phyloP scores from a whole-genome alignment of 345 rosid genomes.

The Eucalyptus erythrocorys region DNA sequence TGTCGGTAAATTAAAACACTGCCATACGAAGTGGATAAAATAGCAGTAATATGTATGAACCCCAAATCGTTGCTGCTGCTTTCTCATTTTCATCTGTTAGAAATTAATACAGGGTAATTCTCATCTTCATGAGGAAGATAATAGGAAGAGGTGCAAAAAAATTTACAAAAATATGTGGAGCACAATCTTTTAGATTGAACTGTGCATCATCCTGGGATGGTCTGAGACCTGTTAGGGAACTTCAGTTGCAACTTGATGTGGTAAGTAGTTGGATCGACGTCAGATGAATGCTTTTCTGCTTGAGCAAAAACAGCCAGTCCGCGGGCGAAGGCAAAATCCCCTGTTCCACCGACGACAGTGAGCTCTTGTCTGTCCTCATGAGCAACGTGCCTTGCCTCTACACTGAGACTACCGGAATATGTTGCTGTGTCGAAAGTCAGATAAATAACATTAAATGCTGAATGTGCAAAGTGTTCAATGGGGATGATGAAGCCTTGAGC shows the following conservation, averaged over 20 bases:
- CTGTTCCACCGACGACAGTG: conserved; percentile 67
- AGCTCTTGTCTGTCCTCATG: conserved; percentile 35
- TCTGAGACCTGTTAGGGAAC: conserved; percentile 39
- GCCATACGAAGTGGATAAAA: not conserved
- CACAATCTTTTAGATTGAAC: not conserved
- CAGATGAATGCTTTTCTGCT: not conserved
- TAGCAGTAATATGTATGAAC: not conserved
- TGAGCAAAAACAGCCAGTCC: conserved; percentile 51
- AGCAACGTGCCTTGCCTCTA: conserved; percentile 33
- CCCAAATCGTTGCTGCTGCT: not conserved
- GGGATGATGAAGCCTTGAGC: conserved; percentile 84
- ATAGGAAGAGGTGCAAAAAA: not conserved
- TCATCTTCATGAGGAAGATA: not conserved
- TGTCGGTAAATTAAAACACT: not conserved
- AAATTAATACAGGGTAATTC: not conserved
- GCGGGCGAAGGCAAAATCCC: conserved; percentile 70
- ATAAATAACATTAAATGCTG: conserved; percentile 59
- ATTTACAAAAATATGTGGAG: not conserved
- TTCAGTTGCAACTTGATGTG: conserved; percentile 69
- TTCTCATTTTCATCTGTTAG: not conserved
- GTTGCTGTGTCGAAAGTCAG: conserved; percentile 47
- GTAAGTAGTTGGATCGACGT: conserved; percentile 21
- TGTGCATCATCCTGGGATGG: conserved; percentile 29
- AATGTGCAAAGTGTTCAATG: conserved; percentile 36
- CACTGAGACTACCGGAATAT: conserved; percentile 51